phyloP scores from a whole-genome alignment of 2,329 filamentous ascomycete genomes.

The Fusarium sp. region DNA sequence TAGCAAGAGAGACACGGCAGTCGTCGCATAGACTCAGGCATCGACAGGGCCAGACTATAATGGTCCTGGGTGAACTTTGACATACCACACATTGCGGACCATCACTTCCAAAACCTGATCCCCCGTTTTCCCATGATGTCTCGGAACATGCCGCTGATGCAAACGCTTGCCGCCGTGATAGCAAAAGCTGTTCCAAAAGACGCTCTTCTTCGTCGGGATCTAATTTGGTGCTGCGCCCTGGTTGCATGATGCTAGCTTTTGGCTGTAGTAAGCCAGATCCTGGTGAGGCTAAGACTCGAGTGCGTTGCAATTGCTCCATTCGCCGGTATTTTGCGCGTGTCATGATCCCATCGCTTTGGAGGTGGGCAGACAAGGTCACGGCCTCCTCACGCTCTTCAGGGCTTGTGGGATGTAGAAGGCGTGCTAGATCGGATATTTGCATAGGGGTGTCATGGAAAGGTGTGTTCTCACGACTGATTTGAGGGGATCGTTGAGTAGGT shows the following conservation, averaged over 20 bases:
- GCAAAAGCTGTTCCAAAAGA: slow-evolving; percentile 66
- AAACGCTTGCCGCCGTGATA: slow-evolving; percentile 55
- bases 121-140: slow-evolving; percentile 72
- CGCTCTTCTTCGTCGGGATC: slow-evolving; percentile 67
- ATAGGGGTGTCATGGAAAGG: slow-evolving; percentile 70
- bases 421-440: slow-evolving; percentile 73
- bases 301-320: slow-evolving; percentile 72
- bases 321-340: slow-evolving; percentile 81
- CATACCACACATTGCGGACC: slow-evolving; percentile 93
- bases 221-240: slow-evolving; percentile 50
- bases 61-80: slow-evolving; percentile 82
- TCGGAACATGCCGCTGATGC: slow-evolving; percentile 14
- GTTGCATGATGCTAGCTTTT: slow-evolving; percentile 7
- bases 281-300: slow-evolving; percentile 62
- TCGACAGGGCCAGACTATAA: slow-evolving; percentile 96
- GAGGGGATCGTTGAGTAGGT: slow-evolving; percentile 72
- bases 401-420: slow-evolving; percentile 81
- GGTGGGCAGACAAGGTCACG: slow-evolving; percentile 79
- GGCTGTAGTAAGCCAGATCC: slow-evolving; percentile 33
- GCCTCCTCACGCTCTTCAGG: slow-evolving; percentile 84
- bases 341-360: slow-evolving; percentile 74
- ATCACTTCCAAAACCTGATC: slow-evolving; percentile 72
- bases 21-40: slow-evolving; percentile 96
- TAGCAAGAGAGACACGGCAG: slow-evolving; percentile 88
- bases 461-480: slow-evolving; percentile 58